These are phyloP conservation scores for Circinella minor DNA, from an alignment of 371 early-diverging fungal genomes.

Conservation along the genomic window DNA sequence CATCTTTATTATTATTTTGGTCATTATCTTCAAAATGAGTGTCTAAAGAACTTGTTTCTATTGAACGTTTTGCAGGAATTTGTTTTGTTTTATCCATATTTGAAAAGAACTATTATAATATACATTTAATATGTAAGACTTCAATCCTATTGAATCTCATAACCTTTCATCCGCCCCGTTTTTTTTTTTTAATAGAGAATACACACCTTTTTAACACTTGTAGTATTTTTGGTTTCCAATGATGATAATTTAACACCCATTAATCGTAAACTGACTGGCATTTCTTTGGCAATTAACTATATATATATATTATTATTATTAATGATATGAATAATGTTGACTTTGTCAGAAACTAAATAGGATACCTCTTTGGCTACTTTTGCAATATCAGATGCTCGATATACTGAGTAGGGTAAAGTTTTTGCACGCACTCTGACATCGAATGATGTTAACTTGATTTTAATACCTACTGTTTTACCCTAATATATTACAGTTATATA, in stretches of 20 bases:
- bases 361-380: slow-evolving; percentile 37
- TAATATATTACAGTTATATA: not conserved
- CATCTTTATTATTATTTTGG: not conserved
- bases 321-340: too few relatives aligned
- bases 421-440: slow-evolving; percentile 43
- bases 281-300: slow-evolving; percentile 37
- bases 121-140: not conserved
- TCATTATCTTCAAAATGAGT: not conserved
- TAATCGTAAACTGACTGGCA: slow-evolving; percentile 46
- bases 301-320: not conserved
- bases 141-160: too few relatives aligned
- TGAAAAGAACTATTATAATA: slow-evolving; percentile 22
- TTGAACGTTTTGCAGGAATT: not conserved
- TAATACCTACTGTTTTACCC: slow-evolving; percentile 49
- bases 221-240: slow-evolving; percentile 30
- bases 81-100: not conserved
- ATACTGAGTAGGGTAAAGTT: slow-evolving; percentile 38
- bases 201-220: slow-evolving; percentile 39
- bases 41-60: not conserved
- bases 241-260: slow-evolving; percentile 51
- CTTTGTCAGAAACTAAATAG: too few relatives aligned
- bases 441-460: slow-evolving; percentile 46
- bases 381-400: slow-evolving; percentile 41
- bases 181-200: not conserved
- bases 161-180: not conserved